Base-by-base conservation (phyloP, 2,329 filamentous ascomycete genomes). In the Periconia digitata region DNA sequence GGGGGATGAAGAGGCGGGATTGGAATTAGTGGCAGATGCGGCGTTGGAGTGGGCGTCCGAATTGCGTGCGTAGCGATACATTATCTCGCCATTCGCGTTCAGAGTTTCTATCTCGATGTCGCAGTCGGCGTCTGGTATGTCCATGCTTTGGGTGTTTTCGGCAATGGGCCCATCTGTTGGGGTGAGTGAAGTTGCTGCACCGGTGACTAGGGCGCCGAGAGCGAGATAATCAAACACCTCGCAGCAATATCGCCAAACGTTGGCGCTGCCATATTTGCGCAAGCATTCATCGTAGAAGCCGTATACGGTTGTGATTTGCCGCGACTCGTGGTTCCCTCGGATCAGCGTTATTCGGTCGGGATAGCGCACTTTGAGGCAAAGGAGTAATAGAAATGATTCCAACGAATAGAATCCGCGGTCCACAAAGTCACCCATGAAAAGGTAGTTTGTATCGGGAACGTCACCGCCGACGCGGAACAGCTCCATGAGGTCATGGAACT, bases 401-500 rank as follows among this genome's bases (percentile, higher is more conserved):
- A 99, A 91, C 22, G 92, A 96, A 79, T 97, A 99, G 80, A 96
- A 99, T 56, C 94, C 94, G 79, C 94, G 86, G 74, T 99, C 94
- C 67, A 99, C 94, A 70, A 97, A 99, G 75, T 99, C 94, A 72
- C 94, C 92, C 90, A 96, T 96, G 75, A 96, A 96, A 3, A 96
- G 83, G 72, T 96, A 96, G 68, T 95, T 96, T 24, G 92, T 96
- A 66, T 96, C 92, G 35, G 92, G 92, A 3, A 95, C 90, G 70
- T 96, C 90, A 55, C 92, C 92, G 53, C 92, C 92, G 3, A 96
- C 92, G 44, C 91, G 84, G 70, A 96, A 96, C 6, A 96, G 83
- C 73, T 96, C 92, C 92, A 96, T 96, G 63, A 96, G 75, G 69
- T 96, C 92, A 66, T 96, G 92, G 67, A 96, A 96, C 71, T 96